Evolutionary conservation across 306 rosid genomes (phyloP).

Genomic region (Vigna radiata): DNA sequence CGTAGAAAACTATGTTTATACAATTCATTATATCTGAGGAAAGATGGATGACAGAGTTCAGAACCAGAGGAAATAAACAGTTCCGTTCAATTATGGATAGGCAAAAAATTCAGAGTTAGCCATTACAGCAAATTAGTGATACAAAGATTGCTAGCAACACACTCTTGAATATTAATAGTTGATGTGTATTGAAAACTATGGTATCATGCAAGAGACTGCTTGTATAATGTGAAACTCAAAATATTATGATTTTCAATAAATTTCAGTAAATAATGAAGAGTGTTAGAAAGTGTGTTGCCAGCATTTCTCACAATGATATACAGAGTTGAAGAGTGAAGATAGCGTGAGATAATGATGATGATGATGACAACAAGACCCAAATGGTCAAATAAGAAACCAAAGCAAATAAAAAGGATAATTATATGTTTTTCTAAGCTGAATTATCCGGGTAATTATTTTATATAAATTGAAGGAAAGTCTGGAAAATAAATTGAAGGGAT

Average conservation of each 20-base stretch:
- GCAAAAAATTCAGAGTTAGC: background rate
- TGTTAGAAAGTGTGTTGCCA: background rate
- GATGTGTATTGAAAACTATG: too few relatives aligned
- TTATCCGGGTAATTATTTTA: conserved; percentile 1
- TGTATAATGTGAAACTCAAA: too few relatives aligned
- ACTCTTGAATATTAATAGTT: background rate
- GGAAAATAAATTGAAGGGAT: conserved; percentile 31
- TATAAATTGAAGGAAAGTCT: conserved; percentile 30
- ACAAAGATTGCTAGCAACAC: background rate
- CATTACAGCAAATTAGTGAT: background rate
- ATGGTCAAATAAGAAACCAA: conserved; percentile 4
- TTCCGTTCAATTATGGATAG: background rate
- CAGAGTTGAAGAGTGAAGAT: background rate
- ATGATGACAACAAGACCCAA: background rate
- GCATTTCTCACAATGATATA: background rate
- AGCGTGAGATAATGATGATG: background rate
- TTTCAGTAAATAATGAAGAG: background rate
- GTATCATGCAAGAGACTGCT: background rate
- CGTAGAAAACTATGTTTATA: background rate
- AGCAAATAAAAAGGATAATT: background rate
- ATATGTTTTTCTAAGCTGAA: background rate
- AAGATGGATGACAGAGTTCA: background rate
- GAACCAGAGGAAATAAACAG: background rate
- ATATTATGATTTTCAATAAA: background rate
- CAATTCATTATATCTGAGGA: background rate